phyloP scores from a whole-genome alignment of 768 basidiomycete genomes.

The Agaricus blazei region DNA sequence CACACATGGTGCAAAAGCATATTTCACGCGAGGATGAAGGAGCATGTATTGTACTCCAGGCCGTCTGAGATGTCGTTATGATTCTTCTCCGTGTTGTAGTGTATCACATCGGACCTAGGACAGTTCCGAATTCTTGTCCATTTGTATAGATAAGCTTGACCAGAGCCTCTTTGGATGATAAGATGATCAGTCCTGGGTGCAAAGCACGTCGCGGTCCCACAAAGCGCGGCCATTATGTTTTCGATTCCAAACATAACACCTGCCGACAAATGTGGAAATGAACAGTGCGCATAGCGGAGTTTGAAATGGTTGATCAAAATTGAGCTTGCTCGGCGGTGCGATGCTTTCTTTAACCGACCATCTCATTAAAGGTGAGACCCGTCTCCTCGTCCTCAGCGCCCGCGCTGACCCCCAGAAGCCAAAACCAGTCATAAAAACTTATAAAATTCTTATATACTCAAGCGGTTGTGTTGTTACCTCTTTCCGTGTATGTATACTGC shows the following conservation, averaged over 20 bases:
- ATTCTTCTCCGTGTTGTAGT: slow-evolving; percentile 7
- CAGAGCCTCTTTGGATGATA: too few species aligned
- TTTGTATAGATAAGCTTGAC: neutral
- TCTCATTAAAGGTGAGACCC: slow-evolving; percentile 57
- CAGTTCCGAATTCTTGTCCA: neutral
- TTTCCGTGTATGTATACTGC: slow-evolving; percentile 51
- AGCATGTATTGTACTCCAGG: slow-evolving; percentile 9
- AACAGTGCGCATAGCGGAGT: slow-evolving; percentile 39
- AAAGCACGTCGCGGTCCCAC: too few species aligned
- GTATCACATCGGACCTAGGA: neutral
- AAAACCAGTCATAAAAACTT: slow-evolving; percentile 66
- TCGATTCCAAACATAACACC: neutral
- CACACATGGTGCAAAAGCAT: slow-evolving; percentile 79
- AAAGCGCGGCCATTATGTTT: too few species aligned
- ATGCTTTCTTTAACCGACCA: slow-evolving; percentile 54
- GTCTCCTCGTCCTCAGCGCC: slow-evolving; percentile 15
- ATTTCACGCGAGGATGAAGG: slow-evolving; percentile 75
- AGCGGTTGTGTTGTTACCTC: slow-evolving; percentile 71
- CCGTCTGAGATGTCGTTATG: slow-evolving; percentile 12
- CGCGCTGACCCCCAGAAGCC: slow-evolving; percentile 31
- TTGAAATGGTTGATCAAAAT: slow-evolving; percentile 36
- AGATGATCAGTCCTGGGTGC: too few species aligned
- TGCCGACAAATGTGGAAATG: slow-evolving; percentile 16
- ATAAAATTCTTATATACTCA: slow-evolving; percentile 59
- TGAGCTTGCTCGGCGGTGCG: slow-evolving; percentile 12